Percentiles rank a stretch among this genome's conserved stretches.
Conservation (phyloP, 305 asterid species). For the Withania somnifera region DNA sequence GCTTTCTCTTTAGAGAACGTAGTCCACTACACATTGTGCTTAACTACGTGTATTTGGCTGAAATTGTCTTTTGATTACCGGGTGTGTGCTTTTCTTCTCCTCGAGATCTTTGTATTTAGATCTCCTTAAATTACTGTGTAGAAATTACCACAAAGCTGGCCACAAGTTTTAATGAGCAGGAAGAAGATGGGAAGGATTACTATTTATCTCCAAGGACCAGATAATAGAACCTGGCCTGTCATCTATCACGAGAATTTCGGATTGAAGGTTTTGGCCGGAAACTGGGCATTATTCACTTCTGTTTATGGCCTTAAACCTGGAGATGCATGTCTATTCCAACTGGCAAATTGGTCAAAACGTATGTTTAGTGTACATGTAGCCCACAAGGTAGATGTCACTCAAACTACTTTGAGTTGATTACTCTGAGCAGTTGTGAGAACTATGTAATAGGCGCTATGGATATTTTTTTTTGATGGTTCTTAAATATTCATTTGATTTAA, state of each 20-base stretch:
- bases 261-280: background rate
- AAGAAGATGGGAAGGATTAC: background rate
- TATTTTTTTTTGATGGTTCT: background rate
- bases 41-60: background rate
- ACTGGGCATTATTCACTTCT: constrained; percentile 4
- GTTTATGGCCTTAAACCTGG: constrained; percentile 7
- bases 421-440: background rate
- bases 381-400: constrained; percentile 4
- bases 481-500: background rate
- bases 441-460: background rate
- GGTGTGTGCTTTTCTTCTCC: background rate
- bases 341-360: background rate
- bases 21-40: background rate
- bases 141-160: constrained; percentile 10
- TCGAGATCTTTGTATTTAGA: background rate
- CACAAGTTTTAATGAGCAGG: background rate
- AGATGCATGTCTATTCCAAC: constrained; percentile 6
- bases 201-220: constrained; percentile 4
- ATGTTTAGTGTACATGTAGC: background rate
- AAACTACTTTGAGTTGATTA: background rate
- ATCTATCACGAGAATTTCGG: constrained; percentile 1
- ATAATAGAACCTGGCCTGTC: constrained; percentile 12
- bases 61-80: background rate
- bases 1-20: background rate
- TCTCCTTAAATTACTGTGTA: background rate